Percentiles rank a stretch among this genome's conserved stretches.
These are phyloP conservation scores for Coniochaeta sp. DNA, from an alignment of 2,329 filamentous ascomycete species.

Conservation along the genomic window DNA sequence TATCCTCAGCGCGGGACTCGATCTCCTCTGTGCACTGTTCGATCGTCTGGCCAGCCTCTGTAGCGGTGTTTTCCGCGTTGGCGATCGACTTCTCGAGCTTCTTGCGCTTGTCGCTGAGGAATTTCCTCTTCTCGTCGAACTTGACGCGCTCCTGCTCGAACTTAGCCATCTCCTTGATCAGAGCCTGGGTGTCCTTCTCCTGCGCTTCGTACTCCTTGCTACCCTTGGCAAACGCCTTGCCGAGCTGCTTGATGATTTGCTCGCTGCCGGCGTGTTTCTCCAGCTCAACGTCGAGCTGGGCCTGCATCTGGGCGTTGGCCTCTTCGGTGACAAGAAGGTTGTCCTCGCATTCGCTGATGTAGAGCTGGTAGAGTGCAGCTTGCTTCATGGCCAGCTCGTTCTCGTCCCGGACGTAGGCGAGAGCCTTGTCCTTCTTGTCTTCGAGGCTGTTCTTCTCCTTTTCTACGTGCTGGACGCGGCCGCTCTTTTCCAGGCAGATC, in stretches of 20 bases:
- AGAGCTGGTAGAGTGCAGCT: slow-evolving; percentile 86
- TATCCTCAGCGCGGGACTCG: slow-evolving; percentile 66
- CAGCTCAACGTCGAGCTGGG: slow-evolving; percentile 76
- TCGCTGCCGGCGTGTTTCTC: slow-evolving; percentile 89
- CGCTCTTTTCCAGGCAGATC: slow-evolving; percentile 89
- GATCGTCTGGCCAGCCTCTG: slow-evolving; percentile 70
- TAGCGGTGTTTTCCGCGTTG: slow-evolving; percentile 65
- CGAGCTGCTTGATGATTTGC: slow-evolving; percentile 80
- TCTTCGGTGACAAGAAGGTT: slow-evolving; percentile 86
- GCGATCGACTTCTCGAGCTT: slow-evolving; percentile 87
- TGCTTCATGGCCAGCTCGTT: slow-evolving; percentile 89
- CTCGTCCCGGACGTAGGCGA: slow-evolving; percentile 84
- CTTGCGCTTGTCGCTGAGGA: slow-evolving; percentile 82
- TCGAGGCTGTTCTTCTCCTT: slow-evolving; percentile 91
- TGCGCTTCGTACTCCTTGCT: slow-evolving; percentile 75
- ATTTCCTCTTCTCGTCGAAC: slow-evolving; percentile 96
- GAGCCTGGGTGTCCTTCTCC: slow-evolving; percentile 71
- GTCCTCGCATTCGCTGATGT: slow-evolving; percentile 79
- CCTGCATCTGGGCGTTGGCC: slow-evolving; percentile 83
- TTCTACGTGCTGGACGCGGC: slow-evolving; percentile 92
- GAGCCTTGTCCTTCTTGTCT: slow-evolving; percentile 92
- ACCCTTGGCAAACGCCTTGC: slow-evolving; percentile 77
- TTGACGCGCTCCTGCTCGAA: slow-evolving; percentile 97
- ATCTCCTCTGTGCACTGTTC: slow-evolving; percentile 75
- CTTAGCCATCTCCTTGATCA: slow-evolving; percentile 82